Conservation (phyloP, 805 yeast genomes). For the Candida ponderosae region DNA sequence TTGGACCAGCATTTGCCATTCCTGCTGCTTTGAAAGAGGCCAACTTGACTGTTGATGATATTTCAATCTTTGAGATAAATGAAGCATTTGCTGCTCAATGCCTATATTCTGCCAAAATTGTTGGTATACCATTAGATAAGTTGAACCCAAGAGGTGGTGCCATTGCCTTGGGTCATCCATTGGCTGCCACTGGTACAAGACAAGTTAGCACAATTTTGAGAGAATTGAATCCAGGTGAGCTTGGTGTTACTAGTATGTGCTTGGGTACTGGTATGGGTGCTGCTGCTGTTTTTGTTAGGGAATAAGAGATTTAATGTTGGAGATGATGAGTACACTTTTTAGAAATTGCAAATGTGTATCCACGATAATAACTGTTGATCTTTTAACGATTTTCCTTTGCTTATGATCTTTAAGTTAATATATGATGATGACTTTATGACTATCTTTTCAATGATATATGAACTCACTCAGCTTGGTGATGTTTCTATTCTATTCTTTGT, state of each 20-base stretch:
- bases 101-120: slow-evolving; percentile 54
- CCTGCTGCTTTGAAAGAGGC: slow-evolving; percentile 67
- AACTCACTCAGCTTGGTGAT: too few species aligned
- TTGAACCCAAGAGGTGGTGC: slow-evolving; percentile 91
- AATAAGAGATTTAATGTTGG: too few species aligned
- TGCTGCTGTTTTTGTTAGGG: slow-evolving; percentile 78
- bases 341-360: too few species aligned
- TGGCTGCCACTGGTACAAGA: slow-evolving; percentile 84
- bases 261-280: slow-evolving; percentile 99
- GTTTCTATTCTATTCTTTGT: too few species aligned
- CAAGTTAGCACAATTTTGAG: slow-evolving; percentile 84
- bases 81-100: slow-evolving; percentile 95
- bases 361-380: too few species aligned
- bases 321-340: too few species aligned
- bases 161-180: slow-evolving; percentile 87
- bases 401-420: too few species aligned
- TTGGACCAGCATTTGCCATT: slow-evolving; percentile 95
- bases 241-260: slow-evolving; percentile 95
- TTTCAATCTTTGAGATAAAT: slow-evolving; percentile 74
- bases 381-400: too few species aligned
- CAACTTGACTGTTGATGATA: slow-evolving; percentile 54
- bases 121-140: slow-evolving; percentile 53
- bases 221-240: slow-evolving; percentile 69
- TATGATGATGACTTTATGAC: too few species aligned
- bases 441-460: too few species aligned